These are phyloP conservation scores for Blastobotrys raffinosifermentans DNA, from an alignment of 1,139 yeast genomes.

Conservation along the genomic window DNA sequence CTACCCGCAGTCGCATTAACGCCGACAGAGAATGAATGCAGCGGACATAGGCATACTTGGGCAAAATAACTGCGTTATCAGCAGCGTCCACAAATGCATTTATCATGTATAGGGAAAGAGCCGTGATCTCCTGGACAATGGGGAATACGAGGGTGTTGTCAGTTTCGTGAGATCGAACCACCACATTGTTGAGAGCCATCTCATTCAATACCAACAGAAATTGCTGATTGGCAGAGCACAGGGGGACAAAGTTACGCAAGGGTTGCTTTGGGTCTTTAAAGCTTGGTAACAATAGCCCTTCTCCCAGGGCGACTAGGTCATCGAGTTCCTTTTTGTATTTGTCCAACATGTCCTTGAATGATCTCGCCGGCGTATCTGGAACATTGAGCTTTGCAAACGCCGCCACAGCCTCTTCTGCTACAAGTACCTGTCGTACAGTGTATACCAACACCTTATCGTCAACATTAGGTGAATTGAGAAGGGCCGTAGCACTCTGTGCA, in stretches of 20 bases:
- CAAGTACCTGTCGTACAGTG: neutral
- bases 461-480: neutral
- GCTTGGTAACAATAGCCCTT: neutral
- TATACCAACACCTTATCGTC: neutral
- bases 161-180: neutral
- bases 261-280: too few species aligned
- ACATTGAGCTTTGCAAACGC: neutral
- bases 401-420: neutral
- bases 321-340: neutral
- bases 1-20: neutral
- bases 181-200: neutral
- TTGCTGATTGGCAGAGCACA: neutral
- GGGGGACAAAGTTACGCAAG: neutral
- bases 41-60: neutral
- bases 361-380: neutral
- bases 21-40: neutral
- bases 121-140: neutral
- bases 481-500: neutral
- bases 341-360: neutral
- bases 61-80: neutral
- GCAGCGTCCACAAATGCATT: neutral
- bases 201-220: neutral
- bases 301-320: neutral
- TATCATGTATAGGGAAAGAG: neutral
- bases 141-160: slow-evolving; percentile 1